Base-by-base conservation (phyloP, 768 basidiomycete species). In the Calocybe cyanea region DNA sequence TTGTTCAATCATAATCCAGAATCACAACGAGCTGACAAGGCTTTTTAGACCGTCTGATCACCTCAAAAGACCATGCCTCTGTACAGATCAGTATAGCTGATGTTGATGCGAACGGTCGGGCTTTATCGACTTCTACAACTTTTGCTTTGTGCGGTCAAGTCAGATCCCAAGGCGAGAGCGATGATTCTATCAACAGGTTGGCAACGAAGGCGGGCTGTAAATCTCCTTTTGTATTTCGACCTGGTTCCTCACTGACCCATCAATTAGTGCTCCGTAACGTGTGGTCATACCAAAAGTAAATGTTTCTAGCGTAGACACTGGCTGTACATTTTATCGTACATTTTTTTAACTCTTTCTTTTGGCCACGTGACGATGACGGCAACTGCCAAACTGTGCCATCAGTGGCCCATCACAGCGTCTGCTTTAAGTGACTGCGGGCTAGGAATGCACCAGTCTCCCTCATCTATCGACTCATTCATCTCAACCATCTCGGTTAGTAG, bases 51-150 rank as follows among this genome's bases (percentile, higher is more conserved):
- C 92, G 95, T 57, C 77, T 99, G 63, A 97, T 99, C 73, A 97
- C 88, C 54, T 90, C 95, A 59, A 98, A 98, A 76, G 96, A 99
- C 73, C 92, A 98, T 66, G 95, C 96, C 28, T 96, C 94, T 24
- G 93, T 99, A 63, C 96, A 99, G 67, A 85, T 99, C 68, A 87
- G 83, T 70, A 77, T 99, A 58, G 87, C 78, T 50, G 95, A 98
- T 61, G 96, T 99, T 61, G 94, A 98, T 63, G 81, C 85, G 56
- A 81, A 80, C 43, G 94, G 93, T 64, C 80, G 80, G 58, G 90
- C 90, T 13, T 67, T 87, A 57, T 63, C 66, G 61, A 87, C 87
- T 38, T 81, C 82, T 50, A 93, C 92, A 49, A 89, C 92, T 47
- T 96, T 97, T 63, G 96, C 94, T 35, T 83, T 99, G 46, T 92